These are phyloP conservation scores for Atkinsonella texensis DNA, from an alignment of 2,329 filamentous ascomycete genomes.

Conservation along the genomic window DNA sequence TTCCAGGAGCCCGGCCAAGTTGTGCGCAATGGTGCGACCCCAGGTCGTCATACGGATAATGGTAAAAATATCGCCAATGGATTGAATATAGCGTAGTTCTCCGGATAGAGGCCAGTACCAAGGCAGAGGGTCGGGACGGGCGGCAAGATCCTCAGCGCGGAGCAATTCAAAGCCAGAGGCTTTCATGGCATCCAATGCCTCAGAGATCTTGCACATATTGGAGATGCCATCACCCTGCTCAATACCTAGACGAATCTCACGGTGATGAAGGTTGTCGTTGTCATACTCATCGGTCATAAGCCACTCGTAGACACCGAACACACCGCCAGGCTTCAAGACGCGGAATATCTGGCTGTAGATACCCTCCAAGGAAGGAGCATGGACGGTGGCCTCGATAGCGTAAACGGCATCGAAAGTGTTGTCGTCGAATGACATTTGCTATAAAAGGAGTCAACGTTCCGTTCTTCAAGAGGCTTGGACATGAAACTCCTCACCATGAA, in stretches of 20 bases:
- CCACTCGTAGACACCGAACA: slow-evolving; percentile 98
- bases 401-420: slow-evolving; percentile 92
- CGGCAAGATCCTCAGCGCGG: slow-evolving; percentile 76
- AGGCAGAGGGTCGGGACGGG: slow-evolving; percentile 60
- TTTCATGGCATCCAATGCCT: slow-evolving; percentile 73
- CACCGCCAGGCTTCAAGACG: slow-evolving; percentile 87
- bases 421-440: slow-evolving; percentile 81
- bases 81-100: slow-evolving; percentile 71
- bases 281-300: slow-evolving; percentile 95
- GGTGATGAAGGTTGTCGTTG: slow-evolving; percentile 75
- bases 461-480: too few relatives aligned
- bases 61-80: slow-evolving; percentile 67
- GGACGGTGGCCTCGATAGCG: slow-evolving; percentile 92
- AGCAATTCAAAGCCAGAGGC: slow-evolving; percentile 76
- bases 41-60: slow-evolving; percentile 81
- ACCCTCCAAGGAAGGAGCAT: slow-evolving; percentile 79
- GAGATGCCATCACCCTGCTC: slow-evolving; percentile 94
- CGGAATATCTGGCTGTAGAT: slow-evolving; percentile 93
- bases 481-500: slow-evolving; percentile 56
- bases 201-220: slow-evolving; percentile 86
- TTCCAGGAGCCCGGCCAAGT: slow-evolving; percentile 67
- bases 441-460: neutral
- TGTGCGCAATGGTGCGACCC: slow-evolving; percentile 65
- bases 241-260: slow-evolving; percentile 83
- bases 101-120: slow-evolving; percentile 94